A percentile compares a stretch with the other conserved stretches of the same genome.
phyloP scores from a whole-genome alignment of 129 eudicot species.

The Pseudognaphalium luteoalbum region DNA sequence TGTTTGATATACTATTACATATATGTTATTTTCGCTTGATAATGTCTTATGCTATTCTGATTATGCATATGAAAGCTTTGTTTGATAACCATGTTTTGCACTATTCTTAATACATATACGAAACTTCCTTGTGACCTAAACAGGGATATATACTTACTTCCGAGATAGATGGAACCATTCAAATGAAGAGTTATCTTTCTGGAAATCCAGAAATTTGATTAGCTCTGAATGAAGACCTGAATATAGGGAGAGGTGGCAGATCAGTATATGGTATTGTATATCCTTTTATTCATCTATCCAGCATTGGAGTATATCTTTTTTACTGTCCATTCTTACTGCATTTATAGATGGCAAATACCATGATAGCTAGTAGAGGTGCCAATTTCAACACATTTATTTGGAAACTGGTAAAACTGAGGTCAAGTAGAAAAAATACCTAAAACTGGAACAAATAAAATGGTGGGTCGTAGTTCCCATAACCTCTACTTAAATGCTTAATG shows the following conservation, averaged over 20 bases:
- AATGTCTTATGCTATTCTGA: neutral
- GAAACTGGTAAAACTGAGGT: slow-evolving; percentile 1
- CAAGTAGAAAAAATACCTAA: neutral
- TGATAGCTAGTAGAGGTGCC: slow-evolving; percentile 1
- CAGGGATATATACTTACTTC: slow-evolving; percentile 96
- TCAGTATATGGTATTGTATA: slow-evolving; percentile 63
- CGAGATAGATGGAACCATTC: slow-evolving; percentile 97
- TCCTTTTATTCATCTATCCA: slow-evolving; percentile 13
- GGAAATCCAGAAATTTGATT: slow-evolving; percentile 96
- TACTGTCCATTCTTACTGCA: slow-evolving; percentile 4
- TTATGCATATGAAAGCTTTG: neutral
- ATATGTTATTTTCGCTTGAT: neutral
- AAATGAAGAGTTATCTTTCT: slow-evolving; percentile 96
- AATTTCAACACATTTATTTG: neutral
- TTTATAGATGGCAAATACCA: neutral
- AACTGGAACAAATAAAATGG: slow-evolving; percentile 14
- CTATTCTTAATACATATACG: neutral
- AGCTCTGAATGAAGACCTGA: slow-evolving; percentile 89
- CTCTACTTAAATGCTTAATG: neutral
- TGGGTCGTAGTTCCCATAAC: neutral
- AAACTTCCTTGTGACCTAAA: slow-evolving; percentile 17
- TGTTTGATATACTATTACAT: neutral
- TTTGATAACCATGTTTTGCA: slow-evolving; percentile 1
- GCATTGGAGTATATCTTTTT: neutral
- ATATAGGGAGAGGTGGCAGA: slow-evolving; percentile 81